Evolutionary conservation across 768 basidiomycete species (phyloP), one percentile per base, ranked within the genome.

Genomic region (Boletus edulis): DNA sequence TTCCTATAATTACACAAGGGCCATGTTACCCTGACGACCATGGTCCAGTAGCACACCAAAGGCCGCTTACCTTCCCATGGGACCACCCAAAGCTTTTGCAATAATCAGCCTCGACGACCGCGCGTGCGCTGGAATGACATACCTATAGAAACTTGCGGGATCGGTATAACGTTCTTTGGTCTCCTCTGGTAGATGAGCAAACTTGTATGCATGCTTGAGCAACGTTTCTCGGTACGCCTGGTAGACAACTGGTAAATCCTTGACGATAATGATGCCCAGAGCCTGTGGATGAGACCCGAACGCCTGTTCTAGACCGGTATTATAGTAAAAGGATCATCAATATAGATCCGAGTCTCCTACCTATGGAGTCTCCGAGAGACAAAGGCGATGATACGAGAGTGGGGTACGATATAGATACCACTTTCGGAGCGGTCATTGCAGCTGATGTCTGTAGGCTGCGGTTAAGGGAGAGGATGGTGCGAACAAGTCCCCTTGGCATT

Each of bases 51-150:
- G 9, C n/a, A 34, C 47, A 34, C 47, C 27, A 44, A 34, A n/a
- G 22, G 11, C 31, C 15, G 57, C 67, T 49, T 61, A 85, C 89
- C 80, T 98, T 97, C 51, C 96, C 96, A 72, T 96, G 91, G 42
- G 89, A 91, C 96, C 96, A 98, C n/a, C 96, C 96, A 70, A 94
- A 98, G 67, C 87, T 90, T 58, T 45, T 17, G 37, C 11, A 3
- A 49, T 46, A 7, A n/a, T 63, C 34, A 54, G 22, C 20, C 22
- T 38, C 24, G 20, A 27, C 1, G 29, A 20, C 11, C 5, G 22
- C 24, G 24, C 6, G 35, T 54, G 17, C n/a, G 27, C 3, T n/a
- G 5, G 27, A 18, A 22, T 15, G 22, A 67, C 79, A 48, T 57
- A 89, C 88, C 89, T 89, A 66, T 92, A 97, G 53, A 80, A 82